Percentiles rank a stretch among this genome's conserved stretches.
These are phyloP conservation scores for Auricularia heimuer DNA, from an alignment of 768 basidiomycete genomes.

Conservation along the genomic window DNA sequence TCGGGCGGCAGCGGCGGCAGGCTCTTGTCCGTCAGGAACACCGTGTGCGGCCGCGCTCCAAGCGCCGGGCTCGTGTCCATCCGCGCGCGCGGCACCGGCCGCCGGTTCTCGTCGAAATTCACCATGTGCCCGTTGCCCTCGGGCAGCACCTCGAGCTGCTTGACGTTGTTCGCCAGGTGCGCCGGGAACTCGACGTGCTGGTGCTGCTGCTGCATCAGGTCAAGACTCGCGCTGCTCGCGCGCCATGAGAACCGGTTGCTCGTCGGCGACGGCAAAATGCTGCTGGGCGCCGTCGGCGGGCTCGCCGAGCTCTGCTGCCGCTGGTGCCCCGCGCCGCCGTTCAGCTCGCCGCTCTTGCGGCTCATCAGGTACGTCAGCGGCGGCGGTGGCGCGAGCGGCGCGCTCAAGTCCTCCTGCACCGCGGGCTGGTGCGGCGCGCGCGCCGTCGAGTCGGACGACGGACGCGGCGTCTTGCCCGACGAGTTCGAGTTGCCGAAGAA, in stretches of 20 bases:
- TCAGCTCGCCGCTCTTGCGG: conserved; percentile 17
- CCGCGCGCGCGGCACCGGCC: not conserved
- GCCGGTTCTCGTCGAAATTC: not conserved
- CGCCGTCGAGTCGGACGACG: not conserved
- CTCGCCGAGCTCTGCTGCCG: not conserved
- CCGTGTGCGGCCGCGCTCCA: conserved; percentile 12
- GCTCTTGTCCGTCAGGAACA: conserved; percentile 54
- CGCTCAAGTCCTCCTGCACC: not conserved
- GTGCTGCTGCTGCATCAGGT: not conserved
- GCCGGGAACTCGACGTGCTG: conserved; percentile 5
- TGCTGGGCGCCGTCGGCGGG: conserved; percentile 67
- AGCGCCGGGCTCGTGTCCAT: conserved; percentile 4
- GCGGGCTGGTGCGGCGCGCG: not conserved
- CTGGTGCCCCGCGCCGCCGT: conserved; percentile 18
- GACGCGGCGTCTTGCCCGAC: conserved; percentile 14
- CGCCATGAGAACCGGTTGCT: conserved; percentile 33
- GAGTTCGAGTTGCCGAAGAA: conserved; percentile 46
- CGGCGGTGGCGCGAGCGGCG: conserved; percentile 80
- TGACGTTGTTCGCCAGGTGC: conserved; percentile 9
- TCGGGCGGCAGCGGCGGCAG: conserved; percentile 66
- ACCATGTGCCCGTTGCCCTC: not conserved
- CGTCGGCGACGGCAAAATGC: conserved; percentile 62
- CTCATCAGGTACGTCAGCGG: conserved; percentile 79
- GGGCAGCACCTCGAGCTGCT: not conserved
- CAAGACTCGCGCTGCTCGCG: conserved; percentile 6